Conservation (phyloP, 176 grass and related monocot genomes). For the Pharus latifolius region DNA sequence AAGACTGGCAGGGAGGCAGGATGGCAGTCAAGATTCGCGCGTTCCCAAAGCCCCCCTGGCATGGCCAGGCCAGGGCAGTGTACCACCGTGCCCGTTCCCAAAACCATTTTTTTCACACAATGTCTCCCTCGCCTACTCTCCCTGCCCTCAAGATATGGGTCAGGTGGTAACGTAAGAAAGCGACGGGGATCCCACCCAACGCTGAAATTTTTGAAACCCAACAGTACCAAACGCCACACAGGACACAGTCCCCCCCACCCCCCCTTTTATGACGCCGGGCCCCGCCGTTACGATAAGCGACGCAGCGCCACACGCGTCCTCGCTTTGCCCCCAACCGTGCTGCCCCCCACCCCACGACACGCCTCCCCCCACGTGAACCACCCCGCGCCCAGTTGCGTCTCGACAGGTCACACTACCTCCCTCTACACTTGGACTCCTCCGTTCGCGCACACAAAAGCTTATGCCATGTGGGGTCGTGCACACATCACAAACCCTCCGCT, state of each 20-base stretch:
- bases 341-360: constrained; percentile 58
- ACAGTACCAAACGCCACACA: too few relatives aligned
- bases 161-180: background rate
- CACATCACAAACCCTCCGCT: too few relatives aligned
- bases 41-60: constrained; percentile 22
- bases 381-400: background rate
- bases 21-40: constrained; percentile 27
- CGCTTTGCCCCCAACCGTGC: background rate
- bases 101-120: constrained; percentile 1
- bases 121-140: background rate
- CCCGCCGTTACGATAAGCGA: constrained; percentile 2
- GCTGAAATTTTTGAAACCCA: too few relatives aligned
- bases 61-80: too few relatives aligned
- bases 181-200: background rate
- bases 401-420: background rate
- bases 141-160: background rate
- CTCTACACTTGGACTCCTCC: too few relatives aligned
- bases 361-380: constrained; percentile 9
- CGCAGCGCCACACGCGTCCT: constrained; percentile 4
- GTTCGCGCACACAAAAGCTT: too few relatives aligned
- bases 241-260: too few relatives aligned
- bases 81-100: constrained; percentile 11
- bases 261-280: background rate
- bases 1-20: constrained; percentile 9
- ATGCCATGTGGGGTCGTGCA: too few relatives aligned